These are phyloP conservation scores for Dorcoceras hygrometricum DNA, from an alignment of 257 asterid species.

Conservation along the genomic window DNA sequence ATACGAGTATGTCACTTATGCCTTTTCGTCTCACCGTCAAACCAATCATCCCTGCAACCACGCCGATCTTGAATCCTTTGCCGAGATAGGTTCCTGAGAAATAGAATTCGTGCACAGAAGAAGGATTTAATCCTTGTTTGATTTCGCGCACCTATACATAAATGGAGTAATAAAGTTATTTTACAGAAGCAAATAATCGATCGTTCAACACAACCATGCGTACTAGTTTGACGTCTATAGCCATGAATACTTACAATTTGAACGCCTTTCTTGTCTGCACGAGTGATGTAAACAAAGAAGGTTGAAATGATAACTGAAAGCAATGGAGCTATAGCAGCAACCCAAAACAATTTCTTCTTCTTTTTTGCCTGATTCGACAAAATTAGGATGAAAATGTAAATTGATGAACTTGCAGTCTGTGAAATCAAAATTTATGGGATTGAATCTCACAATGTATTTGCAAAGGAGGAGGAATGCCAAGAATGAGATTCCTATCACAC, in stretches of 20 bases:
- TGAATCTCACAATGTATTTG: constrained; percentile 53
- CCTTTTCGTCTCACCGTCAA: constrained; percentile 45
- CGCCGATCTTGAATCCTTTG: constrained; percentile 65
- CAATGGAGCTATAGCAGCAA: constrained; percentile 79
- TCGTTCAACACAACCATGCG: not conserved
- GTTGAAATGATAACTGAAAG: constrained; percentile 65
- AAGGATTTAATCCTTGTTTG: constrained; percentile 50
- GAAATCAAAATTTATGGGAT: not conserved
- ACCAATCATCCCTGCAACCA: constrained; percentile 54
- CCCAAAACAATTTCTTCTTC: constrained; percentile 62
- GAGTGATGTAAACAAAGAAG: constrained; percentile 56
- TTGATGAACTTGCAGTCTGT: not conserved
- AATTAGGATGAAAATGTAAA: not conserved
- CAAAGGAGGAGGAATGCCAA: constrained; percentile 52
- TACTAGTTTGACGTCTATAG: not conserved
- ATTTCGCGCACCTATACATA: constrained; percentile 49
- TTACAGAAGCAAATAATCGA: not conserved
- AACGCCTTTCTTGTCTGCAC: constrained; percentile 65
- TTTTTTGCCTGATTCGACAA: constrained; percentile 49
- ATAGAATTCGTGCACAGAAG: constrained; percentile 47
- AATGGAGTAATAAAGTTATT: not conserved
- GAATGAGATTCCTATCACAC: constrained; percentile 57
- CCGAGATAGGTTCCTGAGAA: constrained; percentile 52
- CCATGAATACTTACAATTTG: constrained; percentile 42
- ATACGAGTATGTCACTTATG: not conserved